Percentiles rank a stretch among this genome's conserved stretches.
These are phyloP conservation scores for Hemisphaericaspora subhashii DNA, from an alignment of 1,139 yeast species.

Conservation along the genomic window DNA sequence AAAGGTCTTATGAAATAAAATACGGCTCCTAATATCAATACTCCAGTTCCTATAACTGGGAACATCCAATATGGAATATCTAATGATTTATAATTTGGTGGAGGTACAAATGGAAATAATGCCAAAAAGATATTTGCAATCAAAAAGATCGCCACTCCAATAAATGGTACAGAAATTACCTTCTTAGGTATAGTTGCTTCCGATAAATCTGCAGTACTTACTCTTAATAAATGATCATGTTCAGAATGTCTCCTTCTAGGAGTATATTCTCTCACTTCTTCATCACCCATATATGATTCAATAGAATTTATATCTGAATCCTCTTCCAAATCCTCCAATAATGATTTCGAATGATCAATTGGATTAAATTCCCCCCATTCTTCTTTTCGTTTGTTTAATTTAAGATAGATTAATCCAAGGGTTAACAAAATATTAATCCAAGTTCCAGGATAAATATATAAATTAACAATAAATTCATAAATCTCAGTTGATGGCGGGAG, in stretches of 20 bases:
- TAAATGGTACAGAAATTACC: conserved; percentile 26
- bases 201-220: no score
- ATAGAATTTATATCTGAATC: conserved; percentile 8
- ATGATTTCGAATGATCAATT: conserved; percentile 6
- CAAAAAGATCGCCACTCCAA: conserved; percentile 39
- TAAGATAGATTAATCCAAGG: conserved; percentile 42
- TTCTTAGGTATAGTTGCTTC: no score
- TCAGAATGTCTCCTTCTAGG: conserved; percentile 10
- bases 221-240: conserved; percentile 5
- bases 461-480: conserved; percentile 49
- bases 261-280: conserved; percentile 10
- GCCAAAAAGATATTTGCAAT: conserved; percentile 54
- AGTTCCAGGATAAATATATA: conserved; percentile 53
- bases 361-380: conserved; percentile 32
- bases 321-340: conserved; percentile 3
- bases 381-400: conserved; percentile 28
- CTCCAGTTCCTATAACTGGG: conserved; percentile 53
- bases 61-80: conserved; percentile 56
- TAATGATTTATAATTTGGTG: conserved; percentile 32
- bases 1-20: conserved; percentile 26
- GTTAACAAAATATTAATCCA: conserved; percentile 49
- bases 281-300: conserved; percentile 6
- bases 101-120: conserved; percentile 58
- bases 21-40: conserved; percentile 45
- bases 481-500: conserved; percentile 50